Evolutionary conservation across 139 green algal species (phyloP).

Genomic region (Coccomyxa sp.): DNA sequence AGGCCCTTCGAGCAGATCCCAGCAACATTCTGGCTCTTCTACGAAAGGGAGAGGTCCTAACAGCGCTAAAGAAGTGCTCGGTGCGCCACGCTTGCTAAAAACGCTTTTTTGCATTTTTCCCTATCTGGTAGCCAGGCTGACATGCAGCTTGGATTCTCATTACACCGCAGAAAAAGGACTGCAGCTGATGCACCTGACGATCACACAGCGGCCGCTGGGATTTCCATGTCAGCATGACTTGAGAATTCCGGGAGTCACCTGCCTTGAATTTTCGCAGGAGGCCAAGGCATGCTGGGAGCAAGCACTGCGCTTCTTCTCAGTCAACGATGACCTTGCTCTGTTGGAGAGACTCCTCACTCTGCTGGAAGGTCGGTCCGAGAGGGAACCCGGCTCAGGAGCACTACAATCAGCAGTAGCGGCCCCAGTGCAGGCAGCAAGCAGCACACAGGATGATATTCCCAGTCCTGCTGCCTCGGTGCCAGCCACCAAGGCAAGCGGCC

Average conservation of each 20-base stretch:
- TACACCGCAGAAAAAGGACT: background rate
- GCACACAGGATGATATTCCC: too few relatives aligned
- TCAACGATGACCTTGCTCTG: background rate
- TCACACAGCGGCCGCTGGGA: background rate
- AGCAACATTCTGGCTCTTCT: constrained; percentile 36
- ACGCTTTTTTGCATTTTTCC: too few relatives aligned
- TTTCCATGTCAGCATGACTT: background rate
- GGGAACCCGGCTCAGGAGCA: too few relatives aligned
- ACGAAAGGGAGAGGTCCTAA: constrained; percentile 55
- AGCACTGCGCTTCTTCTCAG: background rate
- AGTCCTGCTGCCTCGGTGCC: background rate
- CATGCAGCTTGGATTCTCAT: background rate
- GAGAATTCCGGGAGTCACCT: background rate
- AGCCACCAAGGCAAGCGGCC: too few relatives aligned
- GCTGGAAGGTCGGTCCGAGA: background rate
- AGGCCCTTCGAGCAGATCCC: constrained; percentile 26
- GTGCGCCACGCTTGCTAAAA: background rate
- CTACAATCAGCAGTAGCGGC: background rate
- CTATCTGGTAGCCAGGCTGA: background rate
- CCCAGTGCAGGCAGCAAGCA: background rate
- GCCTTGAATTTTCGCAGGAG: background rate
- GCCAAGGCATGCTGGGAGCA: background rate
- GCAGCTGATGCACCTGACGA: background rate
- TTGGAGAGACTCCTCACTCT: background rate
- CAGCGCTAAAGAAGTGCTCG: constrained; percentile 33